Conservation (phyloP, 2,329 filamentous ascomycete species). For the Pyrenochaeta sp. region DNA sequence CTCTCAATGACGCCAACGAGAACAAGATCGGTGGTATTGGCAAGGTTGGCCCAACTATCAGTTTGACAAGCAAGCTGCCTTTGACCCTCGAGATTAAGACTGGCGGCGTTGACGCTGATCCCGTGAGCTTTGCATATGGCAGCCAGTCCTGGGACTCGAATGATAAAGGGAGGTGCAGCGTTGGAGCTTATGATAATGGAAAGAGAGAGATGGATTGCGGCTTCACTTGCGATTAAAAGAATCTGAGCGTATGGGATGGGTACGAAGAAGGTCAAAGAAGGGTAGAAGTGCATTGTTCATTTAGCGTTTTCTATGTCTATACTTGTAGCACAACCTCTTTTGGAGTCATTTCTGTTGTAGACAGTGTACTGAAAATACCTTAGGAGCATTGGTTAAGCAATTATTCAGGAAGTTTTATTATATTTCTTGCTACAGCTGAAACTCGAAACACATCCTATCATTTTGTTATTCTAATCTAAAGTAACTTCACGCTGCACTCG, state of each 20-base stretch:
- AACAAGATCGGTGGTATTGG: slow-evolving; percentile 7
- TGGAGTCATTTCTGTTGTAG: too few species aligned
- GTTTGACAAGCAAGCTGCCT: slow-evolving; percentile 10
- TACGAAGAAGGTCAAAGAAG: background rate
- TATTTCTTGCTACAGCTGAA: too few species aligned
- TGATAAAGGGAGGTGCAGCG: slow-evolving; percentile 1
- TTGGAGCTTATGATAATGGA: slow-evolving; percentile 15
- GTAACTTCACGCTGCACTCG: too few species aligned
- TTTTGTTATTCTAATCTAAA: too few species aligned
- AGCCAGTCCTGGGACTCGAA: slow-evolving; percentile 8
- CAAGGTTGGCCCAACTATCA: slow-evolving; percentile 1
- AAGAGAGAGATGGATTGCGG: slow-evolving; percentile 14
- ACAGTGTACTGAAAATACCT: too few species aligned
- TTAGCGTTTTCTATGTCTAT: too few species aligned
- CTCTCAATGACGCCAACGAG: slow-evolving; percentile 12
- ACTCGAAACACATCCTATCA: too few species aligned
- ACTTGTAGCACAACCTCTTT: too few species aligned
- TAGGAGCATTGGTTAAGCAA: too few species aligned
- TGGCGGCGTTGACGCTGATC: slow-evolving; percentile 10
- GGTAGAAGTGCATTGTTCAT: background rate
- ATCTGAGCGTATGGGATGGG: background rate
- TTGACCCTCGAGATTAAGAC: slow-evolving; percentile 8
- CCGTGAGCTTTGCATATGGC: slow-evolving; percentile 9
- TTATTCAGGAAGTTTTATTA: too few species aligned
- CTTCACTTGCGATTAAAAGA: slow-evolving; percentile 3